Percentiles rank a stretch among this genome's conserved stretches.
Conservation (phyloP, 495 filamentous ascomycete species). For the Lasiosphaeriaceae sp. region DNA sequence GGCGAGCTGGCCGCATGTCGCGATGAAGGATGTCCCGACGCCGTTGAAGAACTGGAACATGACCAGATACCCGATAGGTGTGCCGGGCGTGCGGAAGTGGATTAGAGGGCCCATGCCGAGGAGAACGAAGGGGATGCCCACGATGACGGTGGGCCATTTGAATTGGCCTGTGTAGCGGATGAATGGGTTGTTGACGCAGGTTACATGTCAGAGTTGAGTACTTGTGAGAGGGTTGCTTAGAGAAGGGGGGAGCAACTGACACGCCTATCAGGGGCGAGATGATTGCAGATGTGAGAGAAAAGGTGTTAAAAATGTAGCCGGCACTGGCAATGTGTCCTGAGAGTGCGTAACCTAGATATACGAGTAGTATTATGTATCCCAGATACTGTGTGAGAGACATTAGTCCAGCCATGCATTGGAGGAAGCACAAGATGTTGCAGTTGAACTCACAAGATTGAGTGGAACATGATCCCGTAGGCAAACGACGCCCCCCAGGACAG, state of each 20-base stretch:
- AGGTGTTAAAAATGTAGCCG: constrained; percentile 47
- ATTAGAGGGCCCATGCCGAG: constrained; percentile 1
- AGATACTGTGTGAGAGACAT: background rate
- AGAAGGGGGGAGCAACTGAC: constrained; percentile 2
- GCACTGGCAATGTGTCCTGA: constrained; percentile 43
- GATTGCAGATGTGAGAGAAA: constrained; percentile 11
- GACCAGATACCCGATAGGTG: background rate
- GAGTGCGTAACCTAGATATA: constrained; percentile 58
- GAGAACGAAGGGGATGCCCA: constrained; percentile 57
- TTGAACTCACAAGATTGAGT: constrained; percentile 46
- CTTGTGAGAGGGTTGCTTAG: constrained; percentile 46
- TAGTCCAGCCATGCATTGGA: background rate
- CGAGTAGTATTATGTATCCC: constrained; percentile 20
- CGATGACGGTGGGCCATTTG: constrained; percentile 54
- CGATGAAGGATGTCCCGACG: background rate
- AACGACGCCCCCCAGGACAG: constrained; percentile 56
- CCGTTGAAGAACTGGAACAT: background rate
- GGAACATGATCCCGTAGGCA: constrained; percentile 53
- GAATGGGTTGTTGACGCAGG: constrained; percentile 56
- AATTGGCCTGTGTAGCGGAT: constrained; percentile 56
- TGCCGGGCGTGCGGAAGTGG: background rate
- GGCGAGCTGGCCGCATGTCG: background rate
- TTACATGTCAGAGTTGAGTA: no score
- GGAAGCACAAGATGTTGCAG: constrained; percentile 40
- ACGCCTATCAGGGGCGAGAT: background rate